These are phyloP conservation scores for Fusarium mexicanum DNA, from an alignment of 2,329 filamentous ascomycete species.

Conservation along the genomic window DNA sequence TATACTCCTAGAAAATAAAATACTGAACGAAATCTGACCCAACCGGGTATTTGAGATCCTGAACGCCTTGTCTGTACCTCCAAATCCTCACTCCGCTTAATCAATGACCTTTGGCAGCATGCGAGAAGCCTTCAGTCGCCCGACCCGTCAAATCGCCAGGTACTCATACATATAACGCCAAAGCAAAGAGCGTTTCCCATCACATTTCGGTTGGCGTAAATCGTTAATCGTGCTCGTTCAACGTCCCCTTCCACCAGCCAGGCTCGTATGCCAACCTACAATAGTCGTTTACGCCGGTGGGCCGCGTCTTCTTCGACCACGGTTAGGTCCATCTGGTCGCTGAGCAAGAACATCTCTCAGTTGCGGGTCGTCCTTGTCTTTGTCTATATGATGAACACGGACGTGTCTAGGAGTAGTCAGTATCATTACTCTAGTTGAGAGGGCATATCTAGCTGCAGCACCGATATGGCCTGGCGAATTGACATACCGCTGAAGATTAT, in stretches of 20 bases:
- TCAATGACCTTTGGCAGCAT: background rate
- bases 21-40: slow-evolving; percentile 24
- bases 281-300: slow-evolving; percentile 45
- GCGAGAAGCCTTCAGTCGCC: background rate
- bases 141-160: slow-evolving; percentile 14
- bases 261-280: background rate
- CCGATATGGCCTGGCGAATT: background rate
- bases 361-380: slow-evolving; percentile 84
- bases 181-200: slow-evolving; percentile 5
- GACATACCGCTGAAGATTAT: slow-evolving; percentile 88
- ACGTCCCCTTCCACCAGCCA: background rate
- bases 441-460: background rate
- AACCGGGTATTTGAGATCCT: slow-evolving; percentile 40
- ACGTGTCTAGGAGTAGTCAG: slow-evolving; percentile 73
- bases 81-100: slow-evolving; percentile 8
- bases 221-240: slow-evolving; percentile 8
- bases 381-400: slow-evolving; percentile 89
- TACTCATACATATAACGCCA: slow-evolving; percentile 32
- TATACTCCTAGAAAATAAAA: slow-evolving; percentile 13
- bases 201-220: slow-evolving; percentile 7
- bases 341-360: slow-evolving; percentile 87
- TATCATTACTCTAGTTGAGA: background rate
- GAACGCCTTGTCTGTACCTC: slow-evolving; percentile 35
- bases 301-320: slow-evolving; percentile 78
- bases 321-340: slow-evolving; percentile 82